Evolutionary conservation across 176 grass and related monocot species (phyloP), one percentile per base, ranked within the genome.

Genomic region (Pharus latifolius): DNA sequence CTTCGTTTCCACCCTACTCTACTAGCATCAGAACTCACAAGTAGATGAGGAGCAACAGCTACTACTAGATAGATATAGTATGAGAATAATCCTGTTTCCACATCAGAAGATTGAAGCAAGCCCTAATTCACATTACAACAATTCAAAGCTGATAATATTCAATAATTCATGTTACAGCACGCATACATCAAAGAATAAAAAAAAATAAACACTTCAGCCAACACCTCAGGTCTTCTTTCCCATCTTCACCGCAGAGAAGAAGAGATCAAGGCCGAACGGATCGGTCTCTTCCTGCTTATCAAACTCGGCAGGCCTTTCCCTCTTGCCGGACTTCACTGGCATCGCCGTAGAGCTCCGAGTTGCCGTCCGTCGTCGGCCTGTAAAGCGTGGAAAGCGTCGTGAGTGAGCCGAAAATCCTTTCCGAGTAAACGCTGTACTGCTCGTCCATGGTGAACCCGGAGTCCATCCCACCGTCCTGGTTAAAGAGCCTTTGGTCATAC

Each of bases 241-340:
- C 51, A 78, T 85, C 38, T 83, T 86, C 37, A 94, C 62, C 34
- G 75, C 71, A 13, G 71, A 52, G 60, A 94, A 78, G 65, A 89
- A 89, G n/a, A 58, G 54, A 61, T 87, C 86, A 26, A 94, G 61
- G n/a, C 77, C 65, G 15, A 89, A 94, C 13, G 86, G 83, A 53
- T 89, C 71, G 13, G 64, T 73, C 57, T 89, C 53, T 30, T 65
- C 86, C 11, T 60, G 70, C 30, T 63, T 57, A 29, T 83, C 82
- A 35, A 89, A 78, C 49, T 86, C 83, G 10, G 52, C 79, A 0
- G 86, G 86, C 41, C 80, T 65, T 54, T 89, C 86, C 79, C 83
- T 86, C 75, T 86, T 81, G n/a, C 73, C 78, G 18, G 41, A 56
- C 19, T 43, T 81, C 65, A 12, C 60, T 74, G 0, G 61, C 61